Evolutionary conservation across 192 early-diverging fungal genomes (phyloP).

Genomic region (Podila horticola): DNA sequence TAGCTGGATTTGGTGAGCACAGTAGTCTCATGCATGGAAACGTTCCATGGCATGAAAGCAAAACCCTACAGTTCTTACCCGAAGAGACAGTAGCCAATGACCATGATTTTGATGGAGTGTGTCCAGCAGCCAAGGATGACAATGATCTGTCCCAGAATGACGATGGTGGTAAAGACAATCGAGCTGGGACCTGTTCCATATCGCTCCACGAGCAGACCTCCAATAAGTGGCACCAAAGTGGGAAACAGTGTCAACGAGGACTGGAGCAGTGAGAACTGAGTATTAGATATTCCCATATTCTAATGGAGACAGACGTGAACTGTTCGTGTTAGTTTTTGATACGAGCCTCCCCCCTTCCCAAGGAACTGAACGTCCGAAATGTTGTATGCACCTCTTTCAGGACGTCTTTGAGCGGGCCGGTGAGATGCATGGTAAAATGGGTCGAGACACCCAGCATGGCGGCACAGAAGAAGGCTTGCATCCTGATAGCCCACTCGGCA

Average conservation of each 20-base stretch:
- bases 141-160: slow-evolving; percentile 49
- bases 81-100: slow-evolving; percentile 53
- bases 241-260: slow-evolving; percentile 56
- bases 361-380: neutral
- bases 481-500: slow-evolving; percentile 21
- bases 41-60: neutral
- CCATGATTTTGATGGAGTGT: slow-evolving; percentile 51
- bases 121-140: slow-evolving; percentile 52
- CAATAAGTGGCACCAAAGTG: slow-evolving; percentile 54
- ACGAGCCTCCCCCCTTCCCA: no score
- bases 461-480: slow-evolving; percentile 48
- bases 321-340: no score
- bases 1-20: slow-evolving; percentile 54
- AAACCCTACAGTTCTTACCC: slow-evolving; percentile 36
- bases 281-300: slow-evolving; percentile 54
- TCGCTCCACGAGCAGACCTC: slow-evolving; percentile 52
- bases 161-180: slow-evolving; percentile 52
- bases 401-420: slow-evolving; percentile 79
- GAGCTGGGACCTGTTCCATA: slow-evolving; percentile 59
- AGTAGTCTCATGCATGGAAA: slow-evolving; percentile 55
- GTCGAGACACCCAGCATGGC: slow-evolving; percentile 66
- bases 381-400: slow-evolving; percentile 70
- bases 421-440: slow-evolving; percentile 79
- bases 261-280: slow-evolving; percentile 56
- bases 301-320: slow-evolving; percentile 5